phyloP scores from a whole-genome alignment of 2,329 filamentous ascomycete species.

The Fusarium sp. region DNA sequence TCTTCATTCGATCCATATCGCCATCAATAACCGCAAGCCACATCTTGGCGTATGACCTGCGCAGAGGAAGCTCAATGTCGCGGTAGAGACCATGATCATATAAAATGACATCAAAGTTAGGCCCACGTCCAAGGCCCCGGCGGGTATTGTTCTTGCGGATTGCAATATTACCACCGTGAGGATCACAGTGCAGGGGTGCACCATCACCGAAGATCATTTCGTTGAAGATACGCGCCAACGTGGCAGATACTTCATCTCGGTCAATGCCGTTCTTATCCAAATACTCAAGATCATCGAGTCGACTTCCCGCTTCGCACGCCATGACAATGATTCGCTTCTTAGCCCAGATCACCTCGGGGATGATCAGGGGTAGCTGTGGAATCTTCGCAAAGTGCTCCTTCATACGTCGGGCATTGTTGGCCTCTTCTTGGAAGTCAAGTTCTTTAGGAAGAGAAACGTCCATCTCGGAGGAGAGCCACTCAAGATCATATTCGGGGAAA shows the following conservation, averaged over 20 bases:
- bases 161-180: conserved; percentile 95
- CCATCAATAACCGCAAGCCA: conserved; percentile 96
- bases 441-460: conserved; percentile 90
- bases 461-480: conserved; percentile 96
- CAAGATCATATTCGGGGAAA: conserved; percentile 97
- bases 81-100: conserved; percentile 98
- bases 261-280: conserved; percentile 89
- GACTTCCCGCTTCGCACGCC: conserved; percentile 88
- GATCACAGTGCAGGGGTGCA: conserved; percentile 94
- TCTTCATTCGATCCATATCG: conserved; percentile 86
- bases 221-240: conserved; percentile 93
- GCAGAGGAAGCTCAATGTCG: conserved; percentile 82
- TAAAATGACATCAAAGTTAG: conserved; percentile 94
- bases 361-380: conserved; percentile 81
- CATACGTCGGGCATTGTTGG: conserved; percentile 82
- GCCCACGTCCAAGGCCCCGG: conserved; percentile 59
- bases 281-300: conserved; percentile 89
- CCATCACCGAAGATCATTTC: conserved; percentile 97
- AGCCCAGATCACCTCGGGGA: conserved; percentile 91
- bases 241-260: conserved; percentile 93
- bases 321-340: conserved; percentile 92
- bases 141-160: conserved; percentile 79
- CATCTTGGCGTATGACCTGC: conserved; percentile 92
- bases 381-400: conserved; percentile 83
- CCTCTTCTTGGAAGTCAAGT: conserved; percentile 89